Percentiles rank a stretch among this genome's conserved stretches.
These are phyloP conservation scores for Ogataea degrootiae DNA, from an alignment of 805 yeast genomes.

Conservation along the genomic window DNA sequence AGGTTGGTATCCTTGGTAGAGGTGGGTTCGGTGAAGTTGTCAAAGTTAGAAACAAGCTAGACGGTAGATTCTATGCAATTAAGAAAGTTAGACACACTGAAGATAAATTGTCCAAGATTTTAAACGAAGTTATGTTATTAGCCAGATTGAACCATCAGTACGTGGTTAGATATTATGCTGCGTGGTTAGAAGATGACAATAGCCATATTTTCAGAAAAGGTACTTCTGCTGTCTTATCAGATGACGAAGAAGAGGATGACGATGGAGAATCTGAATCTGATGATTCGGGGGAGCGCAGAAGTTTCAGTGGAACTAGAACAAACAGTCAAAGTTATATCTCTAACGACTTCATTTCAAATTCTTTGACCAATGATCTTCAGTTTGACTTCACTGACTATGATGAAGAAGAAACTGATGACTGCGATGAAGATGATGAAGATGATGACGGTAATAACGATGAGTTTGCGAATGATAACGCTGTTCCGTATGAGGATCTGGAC, in stretches of 20 bases:
- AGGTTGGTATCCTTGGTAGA: slow-evolving; percentile 81
- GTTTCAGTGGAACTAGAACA: slow-evolving; percentile 23
- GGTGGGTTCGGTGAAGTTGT: slow-evolving; percentile 99
- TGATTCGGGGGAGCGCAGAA: slow-evolving; percentile 8
- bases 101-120: slow-evolving; percentile 70
- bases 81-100: slow-evolving; percentile 85
- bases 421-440: slow-evolving; percentile 18
- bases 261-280: slow-evolving; percentile 23
- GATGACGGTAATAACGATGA: slow-evolving; percentile 17
- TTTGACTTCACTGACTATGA: slow-evolving; percentile 41
- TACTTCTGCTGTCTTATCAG: slow-evolving; percentile 26
- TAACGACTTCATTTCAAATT: slow-evolving; percentile 62
- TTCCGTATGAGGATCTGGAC: slow-evolving; percentile 6
- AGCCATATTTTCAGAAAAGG: slow-evolving; percentile 9
- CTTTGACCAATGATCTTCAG: slow-evolving; percentile 53
- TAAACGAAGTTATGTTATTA: slow-evolving; percentile 87
- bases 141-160: slow-evolving; percentile 93
- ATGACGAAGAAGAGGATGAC: slow-evolving; percentile 31
- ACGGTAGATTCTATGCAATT: slow-evolving; percentile 92
- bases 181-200: slow-evolving; percentile 85
- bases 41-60: slow-evolving; percentile 89
- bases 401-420: slow-evolving; percentile 17
- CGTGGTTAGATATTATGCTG: slow-evolving; percentile 93
- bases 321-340: slow-evolving; percentile 36
- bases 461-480: slow-evolving; percentile 10